Evolutionary conservation across 495 filamentous ascomycete genomes (phyloP), one percentile per base, ranked within the genome.

Genomic region (Hypoxylon subgilvum): DNA sequence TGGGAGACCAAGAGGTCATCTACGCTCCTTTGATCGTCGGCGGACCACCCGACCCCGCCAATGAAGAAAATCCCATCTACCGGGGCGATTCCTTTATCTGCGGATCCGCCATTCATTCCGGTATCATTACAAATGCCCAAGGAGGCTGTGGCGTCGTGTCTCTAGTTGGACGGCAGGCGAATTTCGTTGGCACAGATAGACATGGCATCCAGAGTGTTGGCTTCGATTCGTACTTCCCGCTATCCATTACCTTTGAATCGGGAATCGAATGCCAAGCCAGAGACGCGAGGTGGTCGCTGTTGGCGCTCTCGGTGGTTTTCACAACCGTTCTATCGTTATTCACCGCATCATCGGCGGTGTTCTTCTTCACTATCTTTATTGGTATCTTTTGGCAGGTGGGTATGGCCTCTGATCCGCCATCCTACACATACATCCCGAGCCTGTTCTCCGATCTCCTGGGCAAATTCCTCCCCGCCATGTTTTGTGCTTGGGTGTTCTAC

Each of bases 11-110:
- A 62, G 84, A 88, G 25, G 73, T 90, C 47, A 78, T 84, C 32
- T 95, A 93, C 66, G 74, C 76, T 47, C 80, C 84, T 0, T 76
- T 92, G 38, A 85, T 96, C 0, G 80, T 96, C 27, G 91, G 91
- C 19, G 90, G 89, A 0, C 86, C 88, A 4, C 69, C 79, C 4
- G 70, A 75, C n/a, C 70, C 73, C 2, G 53, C 71, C 9, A 70
- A 69, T 30, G 70, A 72, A 8, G 66, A 67, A 12, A 66, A 79
- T 39, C 74, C 80, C 0, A 67, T 88, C 13, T 96, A 96, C 67
- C 84, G 91, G 1, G 87, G 86, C 1, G 91, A 96, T 65, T 93
- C 90, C 14, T 90, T 90, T 61, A 83, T 94, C 49, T 96, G 91
- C 67, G 84, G 86, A 38, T 76, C 90, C 8, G 90, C 90, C 5